These are phyloP conservation scores for Petunia axillaris DNA, from an alignment of 257 asterid genomes.

Conservation along the genomic window DNA sequence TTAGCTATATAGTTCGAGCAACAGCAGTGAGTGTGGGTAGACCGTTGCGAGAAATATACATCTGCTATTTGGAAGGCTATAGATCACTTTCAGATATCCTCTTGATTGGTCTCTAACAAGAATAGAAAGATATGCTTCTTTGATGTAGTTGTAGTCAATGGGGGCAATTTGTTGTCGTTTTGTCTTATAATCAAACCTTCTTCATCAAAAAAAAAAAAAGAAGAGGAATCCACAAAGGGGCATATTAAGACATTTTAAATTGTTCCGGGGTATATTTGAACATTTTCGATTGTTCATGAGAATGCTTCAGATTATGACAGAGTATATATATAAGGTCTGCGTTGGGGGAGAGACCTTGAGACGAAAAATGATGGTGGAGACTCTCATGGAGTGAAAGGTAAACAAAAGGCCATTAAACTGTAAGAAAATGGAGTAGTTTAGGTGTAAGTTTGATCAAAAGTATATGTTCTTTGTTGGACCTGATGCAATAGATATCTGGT, in stretches of 20 bases:
- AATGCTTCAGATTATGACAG: too few species aligned
- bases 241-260: too few species aligned
- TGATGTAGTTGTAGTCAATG: conserved; percentile 9
- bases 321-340: too few species aligned
- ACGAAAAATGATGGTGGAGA: too few species aligned
- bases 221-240: too few species aligned
- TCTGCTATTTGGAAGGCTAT: not conserved
- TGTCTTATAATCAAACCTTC: not conserved
- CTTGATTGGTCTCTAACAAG: conserved; percentile 12
- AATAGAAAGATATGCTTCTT: conserved; percentile 17
- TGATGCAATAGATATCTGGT: not conserved
- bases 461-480: conserved; percentile 7
- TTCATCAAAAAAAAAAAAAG: not conserved
- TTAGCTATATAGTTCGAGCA: not conserved
- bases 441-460: too few species aligned
- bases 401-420: too few species aligned
- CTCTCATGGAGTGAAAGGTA: too few species aligned
- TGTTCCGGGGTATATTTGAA: too few species aligned
- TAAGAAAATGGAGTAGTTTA: too few species aligned
- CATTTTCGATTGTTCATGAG: too few species aligned
- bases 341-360: too few species aligned
- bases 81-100: not conserved
- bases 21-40: not conserved
- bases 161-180: not conserved
- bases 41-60: not conserved